phyloP scores from a whole-genome alignment of 768 basidiomycete species.

The Rhodotorula toruloides region DNA sequence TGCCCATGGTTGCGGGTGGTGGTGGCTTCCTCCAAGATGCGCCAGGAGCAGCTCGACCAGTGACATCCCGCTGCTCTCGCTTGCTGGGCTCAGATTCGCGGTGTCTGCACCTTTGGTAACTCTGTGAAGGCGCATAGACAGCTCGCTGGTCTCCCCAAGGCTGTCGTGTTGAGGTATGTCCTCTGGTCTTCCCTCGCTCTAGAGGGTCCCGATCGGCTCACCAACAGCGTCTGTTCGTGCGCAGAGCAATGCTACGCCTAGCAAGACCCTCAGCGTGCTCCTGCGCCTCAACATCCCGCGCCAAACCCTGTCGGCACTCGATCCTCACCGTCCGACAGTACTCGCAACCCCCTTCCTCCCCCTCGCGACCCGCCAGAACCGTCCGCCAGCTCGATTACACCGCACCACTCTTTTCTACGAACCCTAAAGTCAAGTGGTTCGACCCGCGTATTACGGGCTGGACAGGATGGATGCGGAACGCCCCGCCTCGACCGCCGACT shows the following conservation, averaged over 20 bases:
- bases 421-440: conserved; percentile 4
- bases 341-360: neutral
- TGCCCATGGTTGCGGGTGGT: conserved; percentile 2
- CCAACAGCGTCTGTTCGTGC: too few species aligned
- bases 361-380: neutral
- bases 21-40: too few species aligned
- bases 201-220: too few species aligned
- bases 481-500: neutral
- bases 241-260: conserved; percentile 6
- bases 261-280: conserved; percentile 2
- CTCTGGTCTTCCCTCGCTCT: too few species aligned
- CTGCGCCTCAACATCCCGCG: conserved; percentile 28
- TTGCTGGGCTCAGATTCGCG: too few species aligned
- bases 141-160: too few species aligned
- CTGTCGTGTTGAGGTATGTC: too few species aligned
- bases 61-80: too few species aligned
- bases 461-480: neutral
- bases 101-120: too few species aligned
- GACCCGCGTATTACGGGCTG: neutral
- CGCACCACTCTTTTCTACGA: neutral
- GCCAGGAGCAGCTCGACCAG: neutral
- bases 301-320: conserved; percentile 18
- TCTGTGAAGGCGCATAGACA: too few species aligned
- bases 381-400: neutral
- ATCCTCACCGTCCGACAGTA: neutral